Percentiles rank a stretch among this genome's conserved stretches.
Conservation (phyloP, 2,329 filamentous ascomycete species). For the Ophiocordyceps robertsii region DNA sequence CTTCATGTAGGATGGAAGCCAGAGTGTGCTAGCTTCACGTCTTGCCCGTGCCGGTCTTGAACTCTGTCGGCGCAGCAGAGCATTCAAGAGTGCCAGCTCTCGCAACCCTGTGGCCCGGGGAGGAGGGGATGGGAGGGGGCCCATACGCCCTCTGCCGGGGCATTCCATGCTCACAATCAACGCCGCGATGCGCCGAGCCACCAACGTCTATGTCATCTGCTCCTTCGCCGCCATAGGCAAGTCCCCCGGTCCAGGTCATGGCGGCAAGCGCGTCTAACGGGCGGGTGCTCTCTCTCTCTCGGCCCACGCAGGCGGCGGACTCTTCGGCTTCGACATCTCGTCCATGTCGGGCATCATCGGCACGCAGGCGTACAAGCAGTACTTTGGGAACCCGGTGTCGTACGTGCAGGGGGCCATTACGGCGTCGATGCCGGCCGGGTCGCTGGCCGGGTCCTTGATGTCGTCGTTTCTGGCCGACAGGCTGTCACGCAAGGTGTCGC, state of each 20-base stretch:
- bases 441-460: slow-evolving; percentile 43
- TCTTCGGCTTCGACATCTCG: slow-evolving; percentile 70
- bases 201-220: slow-evolving; percentile 47
- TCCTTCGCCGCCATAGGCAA: slow-evolving; percentile 47
- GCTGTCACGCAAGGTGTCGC: slow-evolving; percentile 32
- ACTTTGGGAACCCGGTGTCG: slow-evolving; percentile 49
- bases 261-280: no score
- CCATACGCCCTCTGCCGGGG: not conserved
- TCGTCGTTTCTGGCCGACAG: slow-evolving; percentile 38
- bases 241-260: slow-evolving; percentile 4
- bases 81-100: not conserved
- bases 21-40: not conserved
- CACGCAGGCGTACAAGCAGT: slow-evolving; percentile 55
- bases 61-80: not conserved
- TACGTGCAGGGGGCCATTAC: slow-evolving; percentile 57
- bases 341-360: slow-evolving; percentile 59
- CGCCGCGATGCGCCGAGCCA: slow-evolving; percentile 24
- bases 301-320: slow-evolving; percentile 41
- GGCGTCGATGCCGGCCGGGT: slow-evolving; percentile 61
- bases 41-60: not conserved
- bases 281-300: not conserved
- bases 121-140: not conserved
- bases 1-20: not conserved
- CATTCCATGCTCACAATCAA: not conserved
- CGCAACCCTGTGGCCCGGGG: not conserved